A percentile compares a stretch with the other conserved stretches of the same genome.
phyloP scores from a whole-genome alignment of 1,139 yeast genomes.

The Kodamaea suecica region DNA sequence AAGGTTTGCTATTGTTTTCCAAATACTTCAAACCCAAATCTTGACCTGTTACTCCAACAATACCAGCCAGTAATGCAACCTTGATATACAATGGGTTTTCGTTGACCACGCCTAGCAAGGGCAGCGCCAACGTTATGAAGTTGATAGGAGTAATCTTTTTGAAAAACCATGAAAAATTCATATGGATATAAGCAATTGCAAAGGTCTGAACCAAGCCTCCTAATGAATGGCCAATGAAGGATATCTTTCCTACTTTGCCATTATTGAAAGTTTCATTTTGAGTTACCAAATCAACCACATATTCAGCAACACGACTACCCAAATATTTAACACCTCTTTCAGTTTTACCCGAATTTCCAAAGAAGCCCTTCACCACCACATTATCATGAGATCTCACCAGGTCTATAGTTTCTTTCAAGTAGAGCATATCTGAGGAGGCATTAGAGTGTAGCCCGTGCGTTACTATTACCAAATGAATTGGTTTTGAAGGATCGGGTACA shows the following conservation, averaged over 20 bases:
- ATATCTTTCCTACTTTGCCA: conserved; percentile 53
- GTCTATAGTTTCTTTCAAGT: conserved; percentile 79
- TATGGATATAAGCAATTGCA: conserved; percentile 78
- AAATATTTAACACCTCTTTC: conserved; percentile 86
- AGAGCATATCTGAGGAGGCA: conserved; percentile 83
- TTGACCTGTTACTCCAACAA: conserved; percentile 91
- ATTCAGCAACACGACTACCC: conserved; percentile 81
- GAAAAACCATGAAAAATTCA: conserved; percentile 73
- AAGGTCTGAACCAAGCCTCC: conserved; percentile 92
- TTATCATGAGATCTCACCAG: conserved; percentile 48
- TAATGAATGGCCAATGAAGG: conserved; percentile 88
- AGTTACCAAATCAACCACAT: conserved; percentile 56
- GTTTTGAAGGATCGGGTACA: conserved; percentile 42
- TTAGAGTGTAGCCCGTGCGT: conserved; percentile 95
- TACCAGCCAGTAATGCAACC: conserved; percentile 79
- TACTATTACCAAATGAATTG: conserved; percentile 70
- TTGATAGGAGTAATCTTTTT: conserved; percentile 66
- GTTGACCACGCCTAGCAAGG: conserved; percentile 76
- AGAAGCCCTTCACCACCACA: conserved; percentile 75
- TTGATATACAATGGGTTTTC: conserved; percentile 90
- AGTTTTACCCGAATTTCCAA: conserved; percentile 83
- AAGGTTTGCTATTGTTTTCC: conserved; percentile 50
- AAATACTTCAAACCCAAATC: conserved; percentile 66
- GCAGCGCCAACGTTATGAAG: conserved; percentile 83
- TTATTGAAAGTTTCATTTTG: conserved; percentile 31